Percentiles rank a stretch among this genome's conserved stretches.
Evolutionary conservation across 768 basidiomycete genomes (phyloP).

Genomic region (Cystofilobasidium capitatum): DNA sequence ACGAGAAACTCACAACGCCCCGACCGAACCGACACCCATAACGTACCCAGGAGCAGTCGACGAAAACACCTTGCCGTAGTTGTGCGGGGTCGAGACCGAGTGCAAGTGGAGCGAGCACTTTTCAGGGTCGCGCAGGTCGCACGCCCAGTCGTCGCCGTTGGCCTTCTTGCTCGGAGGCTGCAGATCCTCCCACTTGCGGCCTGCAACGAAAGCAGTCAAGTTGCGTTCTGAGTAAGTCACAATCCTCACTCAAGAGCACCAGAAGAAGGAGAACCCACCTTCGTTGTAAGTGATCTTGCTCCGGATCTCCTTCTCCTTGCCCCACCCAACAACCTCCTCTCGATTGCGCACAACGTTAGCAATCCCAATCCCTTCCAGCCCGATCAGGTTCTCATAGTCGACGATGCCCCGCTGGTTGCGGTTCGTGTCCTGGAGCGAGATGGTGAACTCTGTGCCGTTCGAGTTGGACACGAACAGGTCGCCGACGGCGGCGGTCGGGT

Average conservation of each 20-base stretch:
- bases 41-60: slow-evolving; percentile 87
- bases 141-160: slow-evolving; percentile 55
- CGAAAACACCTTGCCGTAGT: slow-evolving; percentile 87
- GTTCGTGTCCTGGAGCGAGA: slow-evolving; percentile 85
- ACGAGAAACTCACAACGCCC: slow-evolving; percentile 35
- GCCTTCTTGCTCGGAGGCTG: slow-evolving; percentile 52
- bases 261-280: slow-evolving; percentile 39
- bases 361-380: slow-evolving; percentile 80
- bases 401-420: slow-evolving; percentile 79
- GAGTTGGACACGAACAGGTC: slow-evolving; percentile 93
- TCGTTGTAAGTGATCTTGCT: slow-evolving; percentile 86
- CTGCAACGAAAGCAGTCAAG: slow-evolving; percentile 20
- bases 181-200: slow-evolving; percentile 68
- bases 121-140: slow-evolving; percentile 48
- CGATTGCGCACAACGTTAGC: slow-evolving; percentile 80
- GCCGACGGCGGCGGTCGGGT: slow-evolving; percentile 53
- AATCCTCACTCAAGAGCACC: not conserved
- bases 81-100: slow-evolving; percentile 85
- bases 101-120: slow-evolving; percentile 79
- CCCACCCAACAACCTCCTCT: slow-evolving; percentile 66
- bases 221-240: not conserved
- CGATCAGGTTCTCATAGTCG: slow-evolving; percentile 76
- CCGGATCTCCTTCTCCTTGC: slow-evolving; percentile 60
- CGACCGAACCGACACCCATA: slow-evolving; percentile 93
- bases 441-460: slow-evolving; percentile 89